Conservation (phyloP, 1,284 basidiomycete species). For the Microbotryum violaceum region DNA sequence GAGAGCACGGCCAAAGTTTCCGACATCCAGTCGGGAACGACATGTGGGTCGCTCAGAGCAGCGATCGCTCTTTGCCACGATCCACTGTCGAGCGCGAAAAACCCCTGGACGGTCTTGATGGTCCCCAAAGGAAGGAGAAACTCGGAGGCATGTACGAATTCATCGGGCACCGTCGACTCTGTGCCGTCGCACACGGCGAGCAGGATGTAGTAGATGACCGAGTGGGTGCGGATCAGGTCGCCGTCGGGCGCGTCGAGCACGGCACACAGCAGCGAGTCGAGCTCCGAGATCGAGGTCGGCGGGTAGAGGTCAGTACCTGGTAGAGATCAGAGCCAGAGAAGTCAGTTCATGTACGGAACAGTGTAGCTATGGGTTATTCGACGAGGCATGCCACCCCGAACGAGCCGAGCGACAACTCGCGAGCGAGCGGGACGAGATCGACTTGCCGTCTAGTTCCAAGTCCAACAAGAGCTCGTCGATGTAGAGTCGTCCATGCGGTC, state of each 20-base stretch:
- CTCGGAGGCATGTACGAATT: conserved; percentile 1
- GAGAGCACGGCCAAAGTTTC: conserved; percentile 21
- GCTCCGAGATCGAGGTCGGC: conserved; percentile 5
- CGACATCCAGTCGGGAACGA: conserved; percentile 20
- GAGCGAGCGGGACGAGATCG: background rate
- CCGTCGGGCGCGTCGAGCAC: background rate
- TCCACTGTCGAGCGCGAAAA: conserved; percentile 23
- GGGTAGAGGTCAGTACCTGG: conserved; percentile 9
- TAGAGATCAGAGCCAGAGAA: background rate
- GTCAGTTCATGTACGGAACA: background rate
- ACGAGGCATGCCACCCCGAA: background rate
- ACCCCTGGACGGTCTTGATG: conserved; percentile 15
- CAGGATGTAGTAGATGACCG: conserved; percentile 27
- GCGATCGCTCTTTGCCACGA: conserved; percentile 10
- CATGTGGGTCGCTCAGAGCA: conserved; percentile 24
- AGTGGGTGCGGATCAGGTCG: conserved; percentile 6
- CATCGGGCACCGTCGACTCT: background rate
- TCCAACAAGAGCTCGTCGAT: conserved; percentile 21
- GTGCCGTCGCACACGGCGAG: conserved; percentile 3
- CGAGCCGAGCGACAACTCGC: background rate
- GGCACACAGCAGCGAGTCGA: conserved; percentile 9
- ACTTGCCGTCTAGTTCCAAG: conserved; percentile 1
- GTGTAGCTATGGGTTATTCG: background rate
- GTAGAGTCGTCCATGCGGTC: conserved; percentile 14
- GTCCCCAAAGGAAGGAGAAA: conserved; percentile 19